phyloP scores from a whole-genome alignment of 768 basidiomycete species.

The Coprinellus micaceus region DNA sequence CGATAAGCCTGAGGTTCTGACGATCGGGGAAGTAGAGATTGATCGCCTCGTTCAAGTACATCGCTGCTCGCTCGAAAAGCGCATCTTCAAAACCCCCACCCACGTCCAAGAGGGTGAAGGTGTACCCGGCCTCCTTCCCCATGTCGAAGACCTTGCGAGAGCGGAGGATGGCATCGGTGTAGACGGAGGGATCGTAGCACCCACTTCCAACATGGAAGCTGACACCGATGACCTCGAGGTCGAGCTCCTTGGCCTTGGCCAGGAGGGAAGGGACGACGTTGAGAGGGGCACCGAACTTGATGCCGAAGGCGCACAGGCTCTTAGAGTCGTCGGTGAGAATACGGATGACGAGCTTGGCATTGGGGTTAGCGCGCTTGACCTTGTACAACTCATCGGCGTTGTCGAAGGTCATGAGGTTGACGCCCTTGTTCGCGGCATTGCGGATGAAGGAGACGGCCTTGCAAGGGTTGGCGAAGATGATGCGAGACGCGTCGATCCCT shows the following conservation, averaged over 20 bases:
- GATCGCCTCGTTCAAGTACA: slow-evolving; percentile 66
- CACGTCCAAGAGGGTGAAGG: slow-evolving; percentile 83
- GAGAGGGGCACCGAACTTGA: slow-evolving; percentile 95
- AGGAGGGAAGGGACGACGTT: slow-evolving; percentile 76
- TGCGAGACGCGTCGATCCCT: slow-evolving; percentile 70
- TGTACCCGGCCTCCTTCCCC: slow-evolving; percentile 75
- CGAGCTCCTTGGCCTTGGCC: slow-evolving; percentile 70
- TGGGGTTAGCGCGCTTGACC: slow-evolving; percentile 74
- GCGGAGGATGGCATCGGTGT: slow-evolving; percentile 83
- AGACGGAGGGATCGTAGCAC: slow-evolving; percentile 88
- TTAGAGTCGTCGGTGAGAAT: slow-evolving; percentile 99
- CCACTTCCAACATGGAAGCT: slow-evolving; percentile 98
- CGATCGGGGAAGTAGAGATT: slow-evolving; percentile 76
- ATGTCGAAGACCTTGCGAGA: slow-evolving; percentile 85
- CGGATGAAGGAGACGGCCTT: slow-evolving; percentile 94
- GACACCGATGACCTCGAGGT: slow-evolving; percentile 86
- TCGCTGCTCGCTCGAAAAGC: slow-evolving; percentile 77
- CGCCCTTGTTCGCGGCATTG: slow-evolving; percentile 71
- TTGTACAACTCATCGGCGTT: slow-evolving; percentile 96
- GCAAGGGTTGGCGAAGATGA: slow-evolving; percentile 99
- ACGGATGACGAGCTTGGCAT: slow-evolving; percentile 84
- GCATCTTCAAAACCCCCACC: slow-evolving; percentile 95
- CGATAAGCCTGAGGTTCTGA: slow-evolving; percentile 72
- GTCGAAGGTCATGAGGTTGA: slow-evolving; percentile 97
- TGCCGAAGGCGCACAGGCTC: slow-evolving; percentile 85